These are phyloP conservation scores for Taphrina deformans DNA, from an alignment of 1,139 yeast genomes.

Conservation along the genomic window DNA sequence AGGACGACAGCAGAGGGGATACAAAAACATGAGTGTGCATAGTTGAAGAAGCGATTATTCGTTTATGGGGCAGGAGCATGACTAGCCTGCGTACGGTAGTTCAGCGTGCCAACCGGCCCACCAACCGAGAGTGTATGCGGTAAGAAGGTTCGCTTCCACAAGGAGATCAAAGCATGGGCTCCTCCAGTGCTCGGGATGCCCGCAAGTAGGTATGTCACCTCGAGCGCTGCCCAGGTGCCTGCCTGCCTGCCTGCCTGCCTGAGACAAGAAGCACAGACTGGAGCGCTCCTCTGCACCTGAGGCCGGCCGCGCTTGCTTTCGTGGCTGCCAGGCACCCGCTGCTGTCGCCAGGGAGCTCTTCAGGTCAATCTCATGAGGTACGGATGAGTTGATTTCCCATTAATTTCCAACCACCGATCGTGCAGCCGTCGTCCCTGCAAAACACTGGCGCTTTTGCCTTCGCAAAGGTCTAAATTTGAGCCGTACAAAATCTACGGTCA, in stretches of 20 bases:
- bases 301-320: too few species aligned
- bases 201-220: not conserved
- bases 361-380: too few species aligned
- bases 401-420: not conserved
- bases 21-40: not conserved
- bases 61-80: not conserved
- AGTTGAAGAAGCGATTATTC: not conserved
- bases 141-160: not conserved
- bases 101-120: not conserved
- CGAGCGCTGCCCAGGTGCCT: too few species aligned
- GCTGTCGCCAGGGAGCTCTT: not conserved
- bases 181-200: not conserved
- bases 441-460: not conserved
- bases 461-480: not conserved
- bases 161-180: not conserved
- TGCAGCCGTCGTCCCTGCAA: slow-evolving; percentile 14
- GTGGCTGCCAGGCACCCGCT: too few species aligned
- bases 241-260: too few species aligned
- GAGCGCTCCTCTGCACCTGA: too few species aligned
- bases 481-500: not conserved
- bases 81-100: not conserved
- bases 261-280: too few species aligned
- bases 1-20: not conserved
- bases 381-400: too few species aligned
- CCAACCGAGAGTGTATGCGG: not conserved